phyloP scores from a whole-genome alignment of 2,329 filamentous ascomycete genomes.

The Aspergillus proliferans region DNA sequence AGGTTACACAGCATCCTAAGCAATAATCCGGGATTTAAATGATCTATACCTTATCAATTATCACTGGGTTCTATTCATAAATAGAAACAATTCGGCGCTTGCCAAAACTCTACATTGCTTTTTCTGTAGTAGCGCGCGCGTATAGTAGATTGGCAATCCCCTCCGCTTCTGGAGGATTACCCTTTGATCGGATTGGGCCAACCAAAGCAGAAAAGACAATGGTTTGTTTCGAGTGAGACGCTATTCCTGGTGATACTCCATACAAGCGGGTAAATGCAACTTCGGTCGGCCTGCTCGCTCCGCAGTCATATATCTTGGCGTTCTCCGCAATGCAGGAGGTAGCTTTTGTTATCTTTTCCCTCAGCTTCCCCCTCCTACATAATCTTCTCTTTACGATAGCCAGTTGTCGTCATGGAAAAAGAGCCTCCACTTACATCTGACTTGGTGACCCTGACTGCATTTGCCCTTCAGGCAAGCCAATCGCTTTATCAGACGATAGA shows the following conservation, averaged over 20 bases:
- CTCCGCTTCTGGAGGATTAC: not conserved
- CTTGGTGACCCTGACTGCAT: constrained; percentile 14
- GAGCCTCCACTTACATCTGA: constrained; percentile 13
- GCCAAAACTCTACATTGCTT: not conserved
- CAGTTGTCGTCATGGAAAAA: constrained; percentile 12
- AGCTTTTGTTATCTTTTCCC: not conserved
- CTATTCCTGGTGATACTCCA: not conserved
- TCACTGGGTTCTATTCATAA: not conserved
- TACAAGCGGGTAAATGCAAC: not conserved
- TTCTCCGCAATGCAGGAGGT: not conserved
- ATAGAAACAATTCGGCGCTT: not conserved
- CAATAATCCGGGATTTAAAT: not conserved
- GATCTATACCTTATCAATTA: not conserved
- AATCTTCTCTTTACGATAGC: not conserved
- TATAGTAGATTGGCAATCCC: not conserved
- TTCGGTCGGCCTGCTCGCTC: not conserved
- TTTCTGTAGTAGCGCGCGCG: not conserved
- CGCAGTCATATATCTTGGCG: not conserved
- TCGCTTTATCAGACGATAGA: constrained; percentile 14
- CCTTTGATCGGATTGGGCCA: not conserved
- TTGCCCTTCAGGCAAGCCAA: constrained; percentile 18
- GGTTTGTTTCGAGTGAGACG: not conserved
- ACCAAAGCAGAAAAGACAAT: not conserved
- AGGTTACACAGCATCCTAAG: not conserved
- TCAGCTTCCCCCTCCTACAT: not conserved